Base-by-base conservation (phyloP, 768 basidiomycete genomes). In the Boletus huronensis region DNA sequence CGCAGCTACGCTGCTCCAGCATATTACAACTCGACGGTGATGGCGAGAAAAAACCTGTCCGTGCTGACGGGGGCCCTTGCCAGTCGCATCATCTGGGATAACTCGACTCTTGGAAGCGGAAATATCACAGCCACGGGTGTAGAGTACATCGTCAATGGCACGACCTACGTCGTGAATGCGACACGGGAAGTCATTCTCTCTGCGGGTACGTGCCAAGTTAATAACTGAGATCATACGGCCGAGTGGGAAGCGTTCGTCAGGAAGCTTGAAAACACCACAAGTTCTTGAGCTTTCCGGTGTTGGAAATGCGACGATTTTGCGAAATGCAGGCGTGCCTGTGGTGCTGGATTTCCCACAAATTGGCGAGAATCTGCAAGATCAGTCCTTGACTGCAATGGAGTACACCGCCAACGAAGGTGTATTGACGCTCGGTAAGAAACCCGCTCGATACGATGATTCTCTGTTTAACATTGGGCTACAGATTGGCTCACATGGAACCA, bases 361-460 rank as follows among this genome's bases (percentile, higher is more conserved):
- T 19, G 52, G 52, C 29, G 52, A 50, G 29, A 50, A 53, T 17
- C 31, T 53, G 6, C 47, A 53, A 23, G 52, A 50, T 11, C 52
- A 53, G 10, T 23, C 38, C 5, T 10, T 41, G 31, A 26, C 38
- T 3, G n/a, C 2, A 9, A 50, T 16, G 9, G 47, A 53, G 2
- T 53, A 50, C 25, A n/a, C 26, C 3, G 23, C 19, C 28, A 50
- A 17, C 17, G 25, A 39, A 19, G 47, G 34, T 26, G 17, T 26
- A 25, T n/a, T 48, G 34, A 48, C 47, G 6, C 34, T 48, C 23
- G 47, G 34, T 48, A 23, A 35, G 34, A 26, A 41, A n/a, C n/a
- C 11, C 4, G n/a, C 16, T 14, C 11, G 6, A 26, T 48, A 25
- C 16, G 3, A 19, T 16, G 23, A 6, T 26, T 19, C 7, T 1